Conservation (phyloP, 2,329 filamentous ascomycete genomes). For the Pseudogymnoascus sp. region DNA sequence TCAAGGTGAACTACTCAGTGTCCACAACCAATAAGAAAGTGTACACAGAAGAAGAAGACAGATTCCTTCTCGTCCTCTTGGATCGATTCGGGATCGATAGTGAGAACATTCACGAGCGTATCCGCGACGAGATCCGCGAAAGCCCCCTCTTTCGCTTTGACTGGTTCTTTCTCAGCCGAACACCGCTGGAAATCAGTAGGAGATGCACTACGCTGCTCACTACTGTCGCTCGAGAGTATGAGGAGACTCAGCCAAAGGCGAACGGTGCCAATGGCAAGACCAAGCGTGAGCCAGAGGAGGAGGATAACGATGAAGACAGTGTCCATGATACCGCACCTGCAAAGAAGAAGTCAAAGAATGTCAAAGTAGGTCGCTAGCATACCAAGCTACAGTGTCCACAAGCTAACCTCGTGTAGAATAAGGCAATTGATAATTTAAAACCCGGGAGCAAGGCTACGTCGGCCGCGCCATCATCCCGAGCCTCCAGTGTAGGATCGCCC, state of each 20-base stretch:
- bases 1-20: constrained; percentile 98
- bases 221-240: constrained; percentile 91
- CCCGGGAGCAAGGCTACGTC: constrained; percentile 66
- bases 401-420: constrained; percentile 55
- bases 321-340: constrained; percentile 73
- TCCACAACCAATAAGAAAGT: constrained; percentile 99
- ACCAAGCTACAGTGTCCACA: not conserved
- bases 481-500: constrained; percentile 78
- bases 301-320: constrained; percentile 76
- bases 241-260: constrained; percentile 43
- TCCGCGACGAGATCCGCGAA: constrained; percentile 94
- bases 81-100: constrained; percentile 89
- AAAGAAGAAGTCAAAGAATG: constrained; percentile 91
- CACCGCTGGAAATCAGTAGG: constrained; percentile 82
- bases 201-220: constrained; percentile 91
- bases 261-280: constrained; percentile 56
- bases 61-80: constrained; percentile 87
- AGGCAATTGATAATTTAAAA: constrained; percentile 84
- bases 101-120: constrained; percentile 82
- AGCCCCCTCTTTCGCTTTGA: constrained; percentile 94
- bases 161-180: constrained; percentile 97
- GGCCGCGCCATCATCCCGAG: constrained; percentile 63
- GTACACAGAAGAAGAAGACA: constrained; percentile 96
- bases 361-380: constrained; percentile 55
- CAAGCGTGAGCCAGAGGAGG: constrained; percentile 70